A percentile compares a stretch with the other conserved stretches of the same genome.
These are phyloP conservation scores for Blastocystis sp. DNA, from an alignment of 352 stramenopile species.

Conservation along the genomic window DNA sequence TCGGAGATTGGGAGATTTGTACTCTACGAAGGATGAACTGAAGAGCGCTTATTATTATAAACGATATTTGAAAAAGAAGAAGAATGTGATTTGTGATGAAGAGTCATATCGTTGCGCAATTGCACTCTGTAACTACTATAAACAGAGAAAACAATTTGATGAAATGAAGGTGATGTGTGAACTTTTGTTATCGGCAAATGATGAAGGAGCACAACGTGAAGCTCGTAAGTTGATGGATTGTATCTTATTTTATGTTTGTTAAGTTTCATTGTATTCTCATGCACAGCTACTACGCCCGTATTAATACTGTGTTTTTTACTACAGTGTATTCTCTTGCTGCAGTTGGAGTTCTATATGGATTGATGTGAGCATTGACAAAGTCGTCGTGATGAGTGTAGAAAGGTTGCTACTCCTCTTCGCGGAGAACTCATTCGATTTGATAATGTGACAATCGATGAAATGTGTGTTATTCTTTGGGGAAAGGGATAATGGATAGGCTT, in stretches of 20 bases:
- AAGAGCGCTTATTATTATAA: background rate
- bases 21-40: background rate
- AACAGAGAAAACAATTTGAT: background rate
- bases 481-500: background rate
- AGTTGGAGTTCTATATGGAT: conserved; percentile 3
- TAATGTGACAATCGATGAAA: conserved; percentile 24
- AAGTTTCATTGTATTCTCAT: background rate
- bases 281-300: conserved; percentile 51
- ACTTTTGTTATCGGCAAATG: background rate
- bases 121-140: conserved; percentile 16
- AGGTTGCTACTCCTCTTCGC: conserved; percentile 17
- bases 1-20: conserved; percentile 2
- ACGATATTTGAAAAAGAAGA: background rate
- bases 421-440: conserved; percentile 56
- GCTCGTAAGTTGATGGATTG: background rate
- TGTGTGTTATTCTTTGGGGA: background rate
- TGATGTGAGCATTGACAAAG: background rate
- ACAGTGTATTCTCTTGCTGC: conserved; percentile 42
- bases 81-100: background rate
- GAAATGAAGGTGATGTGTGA: background rate
- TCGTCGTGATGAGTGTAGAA: background rate
- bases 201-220: background rate
- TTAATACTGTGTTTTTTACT: conserved; percentile 54
- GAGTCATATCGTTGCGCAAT: background rate
- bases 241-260: background rate